Percentiles rank a stretch among this genome's conserved stretches.
Evolutionary conservation across 306 rosid genomes (phyloP).

Genomic region (Cercis canadensis): DNA sequence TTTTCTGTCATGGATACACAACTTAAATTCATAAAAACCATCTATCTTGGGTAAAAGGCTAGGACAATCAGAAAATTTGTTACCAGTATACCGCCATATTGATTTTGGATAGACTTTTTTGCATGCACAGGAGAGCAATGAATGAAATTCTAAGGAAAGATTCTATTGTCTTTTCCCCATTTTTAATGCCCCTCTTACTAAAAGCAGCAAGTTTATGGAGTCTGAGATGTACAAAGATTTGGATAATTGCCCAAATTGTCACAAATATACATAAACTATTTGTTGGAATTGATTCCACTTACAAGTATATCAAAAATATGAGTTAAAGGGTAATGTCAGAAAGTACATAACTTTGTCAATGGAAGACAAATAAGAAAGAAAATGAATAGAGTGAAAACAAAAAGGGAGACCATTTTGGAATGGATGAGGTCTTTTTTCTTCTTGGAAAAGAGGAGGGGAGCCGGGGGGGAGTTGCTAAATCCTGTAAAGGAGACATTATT

Average conservation of each 20-base stretch:
- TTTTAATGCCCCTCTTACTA: background rate
- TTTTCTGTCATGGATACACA: slow-evolving; percentile 18
- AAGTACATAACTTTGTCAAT: background rate
- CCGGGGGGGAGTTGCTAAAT: too few species aligned
- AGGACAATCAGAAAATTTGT: background rate
- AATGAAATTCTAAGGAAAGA: slow-evolving; percentile 20
- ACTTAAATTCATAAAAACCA: slow-evolving; percentile 24
- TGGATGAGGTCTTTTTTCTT: too few species aligned
- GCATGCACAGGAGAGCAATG: background rate
- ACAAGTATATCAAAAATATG: slow-evolving; percentile 13
- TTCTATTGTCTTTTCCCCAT: slow-evolving; percentile 3
- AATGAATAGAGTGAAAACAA: too few species aligned
- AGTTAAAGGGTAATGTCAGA: background rate
- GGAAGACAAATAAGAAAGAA: too few species aligned
- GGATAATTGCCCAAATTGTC: too few species aligned
- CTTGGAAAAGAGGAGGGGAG: too few species aligned
- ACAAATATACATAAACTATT: background rate
- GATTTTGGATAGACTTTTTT: background rate
- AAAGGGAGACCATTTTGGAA: too few species aligned
- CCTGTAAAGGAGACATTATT: background rate
- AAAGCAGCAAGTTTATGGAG: slow-evolving; percentile 21
- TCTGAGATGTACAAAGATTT: background rate
- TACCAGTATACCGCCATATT: background rate
- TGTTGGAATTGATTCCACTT: slow-evolving; percentile 13
- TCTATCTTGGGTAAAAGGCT: slow-evolving; percentile 6